Base-by-base conservation (phyloP, 192 early-diverging fungal genomes). In the Fimicolochytrium jonesii region DNA sequence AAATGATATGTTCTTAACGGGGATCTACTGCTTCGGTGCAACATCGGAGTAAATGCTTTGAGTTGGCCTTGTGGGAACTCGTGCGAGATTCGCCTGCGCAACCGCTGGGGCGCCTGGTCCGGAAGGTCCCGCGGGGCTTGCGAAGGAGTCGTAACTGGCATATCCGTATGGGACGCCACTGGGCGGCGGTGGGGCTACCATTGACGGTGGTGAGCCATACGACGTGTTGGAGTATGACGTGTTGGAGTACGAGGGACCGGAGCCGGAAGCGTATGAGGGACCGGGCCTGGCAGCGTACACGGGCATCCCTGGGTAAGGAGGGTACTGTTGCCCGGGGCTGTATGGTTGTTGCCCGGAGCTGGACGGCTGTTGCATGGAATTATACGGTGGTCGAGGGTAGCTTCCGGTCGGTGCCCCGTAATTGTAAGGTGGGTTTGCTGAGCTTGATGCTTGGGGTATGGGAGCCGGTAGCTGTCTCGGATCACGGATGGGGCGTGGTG, bases 11-110 rank as follows among this genome's bases (percentile, higher is more conserved):
- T n/a, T n/a, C n/a, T n/a, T n/a, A n/a, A n/a, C n/a, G n/a, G n/a
- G n/a, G n/a, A n/a, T n/a, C n/a, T n/a, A n/a, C n/a, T n/a, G n/a
- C n/a, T n/a, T n/a, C n/a, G n/a, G n/a, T n/a, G n/a, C n/a, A n/a
- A n/a, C n/a, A n/a, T 50, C 53, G 2, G 53, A 55, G 32, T 55
- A 55, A 15, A 55, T 37, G 53, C 53, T 55, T 33, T 37, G 33
- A 2, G 18, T 34, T 2, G 53, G 53, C 10, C 3, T n/a, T 4
- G 33, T 30, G 4, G 22, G 11, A 48, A 25, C 6, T 23, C 6
- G 6, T 22, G 46, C 7, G 11, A 22, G 7, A 7, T 9, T 9
- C 22, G 46, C 15, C 22, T 9, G 23, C 46, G 46, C 11, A 48
- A 48, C 23, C 11, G 11, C 10, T 10, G 46, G 23, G 46, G 46